Percentiles rank a stretch among this genome's conserved stretches.
These are phyloP conservation scores for Tolypocladium tropicale DNA, from an alignment of 2,329 filamentous ascomycete species.

Conservation along the genomic window DNA sequence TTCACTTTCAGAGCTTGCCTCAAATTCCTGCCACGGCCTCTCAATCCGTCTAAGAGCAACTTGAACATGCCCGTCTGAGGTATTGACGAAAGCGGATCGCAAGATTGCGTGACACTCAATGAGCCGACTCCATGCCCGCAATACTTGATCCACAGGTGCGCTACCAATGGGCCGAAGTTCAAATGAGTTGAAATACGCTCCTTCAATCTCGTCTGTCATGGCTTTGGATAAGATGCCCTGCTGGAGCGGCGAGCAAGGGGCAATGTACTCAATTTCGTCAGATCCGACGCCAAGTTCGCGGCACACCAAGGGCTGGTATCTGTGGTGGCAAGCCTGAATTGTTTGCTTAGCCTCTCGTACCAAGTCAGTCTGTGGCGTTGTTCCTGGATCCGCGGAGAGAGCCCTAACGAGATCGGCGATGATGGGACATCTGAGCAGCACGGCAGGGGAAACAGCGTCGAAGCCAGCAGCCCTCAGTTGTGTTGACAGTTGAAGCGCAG, in stretches of 20 bases:
- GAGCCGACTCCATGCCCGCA: slow-evolving; percentile 45
- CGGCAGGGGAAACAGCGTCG: slow-evolving; percentile 46
- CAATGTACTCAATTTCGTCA: slow-evolving; percentile 57
- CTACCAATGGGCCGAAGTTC: slow-evolving; percentile 39
- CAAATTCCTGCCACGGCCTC: slow-evolving; percentile 33
- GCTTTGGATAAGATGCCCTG: slow-evolving; percentile 74
- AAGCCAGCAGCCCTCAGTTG: slow-evolving; percentile 56
- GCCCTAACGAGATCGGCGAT: slow-evolving; percentile 35
- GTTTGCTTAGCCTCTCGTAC: slow-evolving; percentile 44
- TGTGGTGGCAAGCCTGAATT: slow-evolving; percentile 55
- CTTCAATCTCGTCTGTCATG: slow-evolving; percentile 38
- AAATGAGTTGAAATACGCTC: slow-evolving; percentile 72
- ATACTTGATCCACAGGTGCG: slow-evolving; percentile 37
- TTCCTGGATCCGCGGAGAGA: slow-evolving; percentile 12
- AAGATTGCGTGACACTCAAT: slow-evolving; percentile 50
- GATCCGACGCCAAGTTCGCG: slow-evolving; percentile 38
- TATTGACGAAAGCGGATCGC: slow-evolving; percentile 61
- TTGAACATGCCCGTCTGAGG: slow-evolving; percentile 68
- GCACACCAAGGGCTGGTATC: slow-evolving; percentile 42
- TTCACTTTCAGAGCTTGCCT: slow-evolving; percentile 14
- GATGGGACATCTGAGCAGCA: slow-evolving; percentile 54
- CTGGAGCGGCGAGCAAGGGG: slow-evolving; percentile 77
- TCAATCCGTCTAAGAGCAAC: slow-evolving; percentile 41
- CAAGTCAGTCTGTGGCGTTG: slow-evolving; percentile 4
- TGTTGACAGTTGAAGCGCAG: slow-evolving; percentile 60